Conservation (phyloP, 768 basidiomycete species). For the Termitomyces sp. region DNA sequence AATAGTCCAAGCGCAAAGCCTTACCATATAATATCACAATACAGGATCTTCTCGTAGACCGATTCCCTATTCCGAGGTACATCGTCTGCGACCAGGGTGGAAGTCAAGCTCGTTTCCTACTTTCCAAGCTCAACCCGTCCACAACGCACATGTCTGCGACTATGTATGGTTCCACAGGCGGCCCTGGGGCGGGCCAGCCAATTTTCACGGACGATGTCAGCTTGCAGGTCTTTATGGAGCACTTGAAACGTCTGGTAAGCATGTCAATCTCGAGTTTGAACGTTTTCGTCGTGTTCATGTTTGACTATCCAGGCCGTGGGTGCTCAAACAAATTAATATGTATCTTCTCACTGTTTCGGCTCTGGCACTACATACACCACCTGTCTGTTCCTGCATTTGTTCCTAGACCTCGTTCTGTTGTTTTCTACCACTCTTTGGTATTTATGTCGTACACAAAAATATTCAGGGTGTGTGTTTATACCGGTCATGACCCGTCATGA, state of each 20-base stretch:
- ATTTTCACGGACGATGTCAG: conserved; percentile 99
- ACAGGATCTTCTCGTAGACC: conserved; percentile 89
- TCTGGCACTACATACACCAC: background rate
- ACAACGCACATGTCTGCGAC: conserved; percentile 94
- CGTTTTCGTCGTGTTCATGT: conserved; percentile 1
- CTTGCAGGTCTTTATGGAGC: conserved; percentile 96
- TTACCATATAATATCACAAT: background rate
- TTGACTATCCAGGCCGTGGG: conserved; percentile 47
- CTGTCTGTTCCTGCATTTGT: conserved; percentile 1
- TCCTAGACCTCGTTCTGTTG: conserved; percentile 12
- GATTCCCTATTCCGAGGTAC: conserved; percentile 96
- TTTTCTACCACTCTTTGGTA: background rate
- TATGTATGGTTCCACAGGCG: conserved; percentile 79
- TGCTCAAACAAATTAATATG: conserved; percentile 54
- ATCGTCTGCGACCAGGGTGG: conserved; percentile 98
- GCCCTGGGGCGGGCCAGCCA: conserved; percentile 71
- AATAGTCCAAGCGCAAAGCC: background rate
- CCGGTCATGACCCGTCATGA: background rate
- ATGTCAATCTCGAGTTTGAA: background rate
- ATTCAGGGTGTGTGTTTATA: conserved; percentile 3
- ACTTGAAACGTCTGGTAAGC: conserved; percentile 85
- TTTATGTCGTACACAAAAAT: conserved; percentile 2
- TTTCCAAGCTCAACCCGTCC: conserved; percentile 94
- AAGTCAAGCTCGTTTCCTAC: conserved; percentile 95
- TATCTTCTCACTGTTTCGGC: conserved; percentile 3